Evolutionary conservation across 441 rosid genomes (phyloP).

Genomic region (Manihot esculenta): DNA sequence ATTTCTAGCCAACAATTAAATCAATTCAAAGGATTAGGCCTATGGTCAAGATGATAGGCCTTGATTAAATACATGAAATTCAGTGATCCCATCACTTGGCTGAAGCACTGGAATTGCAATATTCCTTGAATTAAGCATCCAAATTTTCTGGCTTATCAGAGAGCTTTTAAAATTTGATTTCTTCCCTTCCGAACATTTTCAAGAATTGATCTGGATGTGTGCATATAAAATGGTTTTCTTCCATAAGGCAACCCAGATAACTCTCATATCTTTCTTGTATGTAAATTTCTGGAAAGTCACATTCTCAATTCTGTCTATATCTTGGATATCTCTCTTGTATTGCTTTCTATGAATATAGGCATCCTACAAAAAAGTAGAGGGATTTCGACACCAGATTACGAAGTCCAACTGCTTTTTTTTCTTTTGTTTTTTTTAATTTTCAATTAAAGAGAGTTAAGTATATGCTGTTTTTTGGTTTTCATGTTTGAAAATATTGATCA

Average conservation of each 20-base stretch:
- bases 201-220: neutral
- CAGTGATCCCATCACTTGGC: neutral
- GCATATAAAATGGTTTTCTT: neutral
- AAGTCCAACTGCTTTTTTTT: conserved; percentile 12
- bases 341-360: conserved; percentile 13
- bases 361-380: conserved; percentile 4
- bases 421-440: too few species aligned
- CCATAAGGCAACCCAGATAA: neutral
- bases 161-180: neutral
- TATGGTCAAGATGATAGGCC: neutral
- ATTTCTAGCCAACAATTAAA: neutral
- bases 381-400: conserved; percentile 2
- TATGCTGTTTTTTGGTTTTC: neutral
- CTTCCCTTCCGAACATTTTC: neutral
- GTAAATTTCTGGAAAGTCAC: neutral
- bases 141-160: neutral
- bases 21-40: neutral
- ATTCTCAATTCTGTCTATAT: neutral
- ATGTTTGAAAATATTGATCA: neutral
- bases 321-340: neutral
- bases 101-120: neutral
- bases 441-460: neutral
- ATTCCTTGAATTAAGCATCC: neutral
- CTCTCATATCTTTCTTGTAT: neutral
- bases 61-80: conserved; percentile 4